A percentile compares a stretch with the other conserved stretches of the same genome.
Conservation (phyloP, 2,329 filamentous ascomycete genomes). For the Colletotrichum spaethianum region DNA sequence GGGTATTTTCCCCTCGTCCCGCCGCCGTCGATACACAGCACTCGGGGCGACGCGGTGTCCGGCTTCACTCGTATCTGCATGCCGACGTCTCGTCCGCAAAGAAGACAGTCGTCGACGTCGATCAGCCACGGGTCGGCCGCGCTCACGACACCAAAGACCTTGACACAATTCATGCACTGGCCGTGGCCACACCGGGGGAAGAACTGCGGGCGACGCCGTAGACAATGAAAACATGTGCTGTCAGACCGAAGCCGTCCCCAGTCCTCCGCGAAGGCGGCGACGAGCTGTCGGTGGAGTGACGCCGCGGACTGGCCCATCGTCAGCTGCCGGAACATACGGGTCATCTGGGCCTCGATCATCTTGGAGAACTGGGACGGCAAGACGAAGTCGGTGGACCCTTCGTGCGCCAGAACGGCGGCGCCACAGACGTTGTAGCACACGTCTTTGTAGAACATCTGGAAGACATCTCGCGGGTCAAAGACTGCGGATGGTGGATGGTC, state of each 20-base stretch:
- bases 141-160: background rate
- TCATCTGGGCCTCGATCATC: slow-evolving; percentile 1
- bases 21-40: slow-evolving; percentile 44
- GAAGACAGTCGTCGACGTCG: background rate
- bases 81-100: background rate
- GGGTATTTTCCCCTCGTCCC: slow-evolving; percentile 49
- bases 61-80: slow-evolving; percentile 18
- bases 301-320: background rate
- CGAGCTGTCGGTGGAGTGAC: background rate
- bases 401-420: background rate
- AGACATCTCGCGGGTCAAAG: slow-evolving; percentile 22
- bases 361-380: slow-evolving; percentile 2
- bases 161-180: slow-evolving; percentile 9
- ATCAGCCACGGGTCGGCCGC: slow-evolving; percentile 4
- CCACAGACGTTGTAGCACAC: background rate
- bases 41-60: background rate
- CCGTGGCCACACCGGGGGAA: background rate
- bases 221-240: background rate
- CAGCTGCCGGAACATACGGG: background rate
- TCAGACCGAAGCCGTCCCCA: background rate
- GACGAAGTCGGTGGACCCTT: background rate
- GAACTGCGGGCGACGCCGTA: background rate
- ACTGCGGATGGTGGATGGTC: background rate
- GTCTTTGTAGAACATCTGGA: slow-evolving; percentile 21
- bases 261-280: background rate